phyloP scores from a whole-genome alignment of 1,284 basidiomycete species.

The Tilletia horrida region DNA sequence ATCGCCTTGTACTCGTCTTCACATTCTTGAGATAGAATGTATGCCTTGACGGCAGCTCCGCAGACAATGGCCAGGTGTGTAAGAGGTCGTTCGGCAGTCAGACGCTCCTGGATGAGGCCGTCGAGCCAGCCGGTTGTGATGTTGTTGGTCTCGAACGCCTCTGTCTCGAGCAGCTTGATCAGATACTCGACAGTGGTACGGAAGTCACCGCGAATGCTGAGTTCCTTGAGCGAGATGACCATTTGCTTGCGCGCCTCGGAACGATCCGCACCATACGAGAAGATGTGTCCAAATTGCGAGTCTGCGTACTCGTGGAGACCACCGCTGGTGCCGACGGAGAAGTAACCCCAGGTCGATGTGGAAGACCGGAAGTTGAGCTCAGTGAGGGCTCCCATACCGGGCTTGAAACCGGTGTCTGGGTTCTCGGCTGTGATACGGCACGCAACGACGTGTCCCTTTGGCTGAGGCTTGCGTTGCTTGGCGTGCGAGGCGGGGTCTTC shows the following conservation, averaged over 20 bases:
- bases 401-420: constrained; percentile 99
- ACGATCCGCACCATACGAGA: constrained; percentile 96
- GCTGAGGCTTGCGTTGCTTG: constrained; percentile 88
- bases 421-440: constrained; percentile 99
- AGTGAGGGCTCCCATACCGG: constrained; percentile 90
- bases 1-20: constrained; percentile 91
- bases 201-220: constrained; percentile 98
- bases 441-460: constrained; percentile 97
- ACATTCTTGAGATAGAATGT: constrained; percentile 82
- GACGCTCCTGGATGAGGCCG: constrained; percentile 86
- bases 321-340: constrained; percentile 91
- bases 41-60: constrained; percentile 88
- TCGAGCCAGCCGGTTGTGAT: constrained; percentile 99
- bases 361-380: constrained; percentile 99
- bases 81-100: constrained; percentile 95
- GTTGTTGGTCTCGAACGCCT: constrained; percentile 93
- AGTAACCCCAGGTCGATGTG: constrained; percentile 85
- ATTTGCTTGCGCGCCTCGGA: constrained; percentile 96
- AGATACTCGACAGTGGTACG: constrained; percentile 90
- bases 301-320: constrained; percentile 94
- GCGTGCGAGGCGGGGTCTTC: constrained; percentile 77
- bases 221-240: constrained; percentile 97
- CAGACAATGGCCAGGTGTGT: constrained; percentile 87
- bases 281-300: constrained; percentile 86
- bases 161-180: constrained; percentile 93